A percentile compares a stretch with the other conserved stretches of the same genome.
phyloP scores from a whole-genome alignment of 176 grass and related monocot genomes.

The Otatea glauca region DNA sequence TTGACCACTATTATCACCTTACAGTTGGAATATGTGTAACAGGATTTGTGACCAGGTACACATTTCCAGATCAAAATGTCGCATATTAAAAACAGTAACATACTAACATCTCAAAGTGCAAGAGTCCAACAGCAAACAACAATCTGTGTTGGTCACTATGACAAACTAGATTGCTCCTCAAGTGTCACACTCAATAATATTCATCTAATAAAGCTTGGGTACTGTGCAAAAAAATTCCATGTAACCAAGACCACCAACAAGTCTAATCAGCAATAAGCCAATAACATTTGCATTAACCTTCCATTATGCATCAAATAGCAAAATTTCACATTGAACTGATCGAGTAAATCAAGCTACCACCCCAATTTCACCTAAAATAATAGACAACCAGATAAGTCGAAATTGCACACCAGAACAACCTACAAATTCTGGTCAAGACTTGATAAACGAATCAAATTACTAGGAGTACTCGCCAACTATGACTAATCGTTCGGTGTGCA shows the following conservation, averaged over 20 bases:
- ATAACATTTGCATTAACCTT: background rate
- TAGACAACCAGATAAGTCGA: background rate
- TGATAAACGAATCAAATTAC: background rate
- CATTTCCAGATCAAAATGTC: slow-evolving; percentile 31
- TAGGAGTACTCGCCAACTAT: background rate
- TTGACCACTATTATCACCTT: background rate
- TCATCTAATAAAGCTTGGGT: background rate
- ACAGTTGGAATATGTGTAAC: background rate
- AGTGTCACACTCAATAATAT: background rate
- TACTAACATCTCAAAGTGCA: background rate
- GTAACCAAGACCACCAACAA: background rate
- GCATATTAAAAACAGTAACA: background rate
- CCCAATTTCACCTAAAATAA: background rate
- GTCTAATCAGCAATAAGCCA: background rate
- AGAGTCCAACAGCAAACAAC: background rate
- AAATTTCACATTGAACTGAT: background rate
- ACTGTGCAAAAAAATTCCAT: background rate
- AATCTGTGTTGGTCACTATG: background rate
- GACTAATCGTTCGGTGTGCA: background rate
- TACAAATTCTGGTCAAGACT: background rate
- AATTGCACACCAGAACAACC: background rate
- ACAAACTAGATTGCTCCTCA: background rate
- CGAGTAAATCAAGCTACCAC: background rate
- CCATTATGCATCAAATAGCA: background rate
- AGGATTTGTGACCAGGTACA: background rate